phyloP scores from a whole-genome alignment of 108 stramenopile genomes.

The Pseudonitzschia multiseries region DNA sequence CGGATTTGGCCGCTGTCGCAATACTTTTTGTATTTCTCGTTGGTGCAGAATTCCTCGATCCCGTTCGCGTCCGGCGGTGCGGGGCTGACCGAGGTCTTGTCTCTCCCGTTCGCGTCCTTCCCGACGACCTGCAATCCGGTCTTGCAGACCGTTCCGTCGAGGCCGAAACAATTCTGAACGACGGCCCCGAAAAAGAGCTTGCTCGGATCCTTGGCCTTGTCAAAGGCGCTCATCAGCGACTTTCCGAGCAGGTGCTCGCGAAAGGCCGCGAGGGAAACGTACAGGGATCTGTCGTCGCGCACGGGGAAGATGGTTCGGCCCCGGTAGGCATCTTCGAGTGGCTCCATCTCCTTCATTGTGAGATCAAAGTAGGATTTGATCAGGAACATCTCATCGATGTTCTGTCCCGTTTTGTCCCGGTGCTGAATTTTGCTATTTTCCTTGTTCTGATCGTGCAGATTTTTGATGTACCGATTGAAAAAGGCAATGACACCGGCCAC shows the following conservation, averaged over 20 bases:
- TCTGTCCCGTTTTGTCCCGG: neutral
- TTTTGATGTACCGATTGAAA: slow-evolving; percentile 5
- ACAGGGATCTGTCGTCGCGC: slow-evolving; percentile 44
- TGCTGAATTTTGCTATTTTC: neutral
- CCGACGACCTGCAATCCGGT: slow-evolving; percentile 50
- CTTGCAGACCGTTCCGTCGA: slow-evolving; percentile 1
- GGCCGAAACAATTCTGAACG: slow-evolving; percentile 87
- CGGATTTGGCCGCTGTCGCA: slow-evolving; percentile 73
- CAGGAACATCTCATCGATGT: slow-evolving; percentile 3
- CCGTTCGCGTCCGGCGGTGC: slow-evolving; percentile 69
- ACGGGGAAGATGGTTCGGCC: slow-evolving; percentile 3
- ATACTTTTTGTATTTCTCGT: slow-evolving; percentile 28
- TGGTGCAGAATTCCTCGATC: slow-evolving; percentile 63
- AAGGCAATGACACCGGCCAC: slow-evolving; percentile 20
- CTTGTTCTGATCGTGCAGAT: slow-evolving; percentile 2
- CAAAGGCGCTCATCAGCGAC: slow-evolving; percentile 78
- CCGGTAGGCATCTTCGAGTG: slow-evolving; percentile 16
- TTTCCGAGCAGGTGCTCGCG: slow-evolving; percentile 81
- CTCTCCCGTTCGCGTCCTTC: slow-evolving; percentile 43
- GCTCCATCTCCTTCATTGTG: slow-evolving; percentile 6
- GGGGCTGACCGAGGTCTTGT: slow-evolving; percentile 34
- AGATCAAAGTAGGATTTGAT: slow-evolving; percentile 13
- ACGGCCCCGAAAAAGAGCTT: slow-evolving; percentile 81
- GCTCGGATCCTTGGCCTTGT: slow-evolving; percentile 69
- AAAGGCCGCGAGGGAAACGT: slow-evolving; percentile 82